Evolutionary conservation across 2,329 filamentous ascomycete genomes (phyloP), one percentile per base, ranked within the genome.

Genomic region (Fusarium bulbicola): DNA sequence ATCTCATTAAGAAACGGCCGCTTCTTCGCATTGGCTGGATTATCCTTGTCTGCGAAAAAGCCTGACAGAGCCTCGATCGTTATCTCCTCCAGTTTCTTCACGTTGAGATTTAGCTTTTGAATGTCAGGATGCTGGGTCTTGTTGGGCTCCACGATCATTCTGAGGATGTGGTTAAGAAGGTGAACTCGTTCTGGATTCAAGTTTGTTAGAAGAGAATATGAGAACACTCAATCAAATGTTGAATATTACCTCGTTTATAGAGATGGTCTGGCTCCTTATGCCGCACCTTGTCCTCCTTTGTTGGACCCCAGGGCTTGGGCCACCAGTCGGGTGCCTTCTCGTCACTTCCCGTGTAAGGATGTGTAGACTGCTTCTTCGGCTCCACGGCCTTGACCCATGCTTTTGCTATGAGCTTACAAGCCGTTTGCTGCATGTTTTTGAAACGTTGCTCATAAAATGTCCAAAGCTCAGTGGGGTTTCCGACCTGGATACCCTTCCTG

Each of bases 261-360:
- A 93, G 82, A 81, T 94, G 92, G 76, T 94, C 92, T 2, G 92
- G 92, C 80, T 94, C 92, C 76, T 89, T 92, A 79, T 93, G 92
- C 18, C 89, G 85, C 59, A 92, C 89, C 47, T 85, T 85, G 52
- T 89, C 85, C 40, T 87, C 84, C 63, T 86, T 85, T 1, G 84
- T 83, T 3, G 81, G 77, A 0, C 87, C 84, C 86, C 87, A 86
- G 12, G 85, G 82, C 77, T 87, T 85, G 6, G 91, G 91, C 91
- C 91, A 92, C 91, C 91, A 93, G 58, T 88, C 87, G 1, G 91
- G 90, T 3, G 88, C 88, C 73, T 89, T 90, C 37, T 87, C 86
- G 50, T 91, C 87, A 37, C 87, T 88, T n/a, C 86, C 85, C 3
- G 90, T 92, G 77, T 95, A 95, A 0, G 92, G 92, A 74, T 92